phyloP scores from a whole-genome alignment of 2,329 filamentous ascomycete genomes.

The Pseudogymnoascus sp. region DNA sequence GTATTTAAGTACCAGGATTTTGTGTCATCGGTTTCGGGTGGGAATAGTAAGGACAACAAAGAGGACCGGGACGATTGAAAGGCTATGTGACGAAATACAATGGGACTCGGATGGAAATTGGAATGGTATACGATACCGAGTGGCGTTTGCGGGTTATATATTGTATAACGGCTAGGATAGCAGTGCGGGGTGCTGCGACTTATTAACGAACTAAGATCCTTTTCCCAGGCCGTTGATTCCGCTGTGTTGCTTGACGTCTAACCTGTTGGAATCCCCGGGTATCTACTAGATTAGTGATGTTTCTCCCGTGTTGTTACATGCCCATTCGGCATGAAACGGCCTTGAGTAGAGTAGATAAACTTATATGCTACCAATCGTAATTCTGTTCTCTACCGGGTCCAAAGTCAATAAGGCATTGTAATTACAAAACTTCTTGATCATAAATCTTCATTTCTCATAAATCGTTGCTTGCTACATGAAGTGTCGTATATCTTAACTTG shows the following conservation, averaged over 20 bases:
- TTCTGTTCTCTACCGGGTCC: background rate
- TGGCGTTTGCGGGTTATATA: slow-evolving; percentile 2
- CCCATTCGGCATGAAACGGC: background rate
- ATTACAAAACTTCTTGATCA: background rate
- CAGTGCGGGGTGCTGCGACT: background rate
- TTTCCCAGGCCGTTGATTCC: background rate
- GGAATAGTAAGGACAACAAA: slow-evolving; percentile 22
- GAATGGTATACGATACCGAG: slow-evolving; percentile 3
- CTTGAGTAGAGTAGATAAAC: background rate
- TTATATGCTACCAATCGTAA: background rate
- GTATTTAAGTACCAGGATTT: slow-evolving; percentile 95
- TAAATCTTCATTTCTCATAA: slow-evolving; percentile 5
- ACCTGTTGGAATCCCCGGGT: background rate
- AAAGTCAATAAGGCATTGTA: background rate
- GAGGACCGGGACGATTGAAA: slow-evolving; percentile 14
- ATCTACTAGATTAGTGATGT: background rate
- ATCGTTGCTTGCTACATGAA: background rate
- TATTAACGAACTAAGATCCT: slow-evolving; percentile 3
- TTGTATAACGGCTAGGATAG: background rate
- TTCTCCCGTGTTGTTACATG: background rate
- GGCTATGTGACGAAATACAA: background rate
- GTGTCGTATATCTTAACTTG: background rate
- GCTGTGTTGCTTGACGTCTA: background rate
- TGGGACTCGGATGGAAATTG: background rate
- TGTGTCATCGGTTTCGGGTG: slow-evolving; percentile 42